Evolutionary conservation across 1,284 basidiomycete genomes (phyloP), one percentile per base, ranked within the genome.

Genomic region (Ustilago cynodontis): DNA sequence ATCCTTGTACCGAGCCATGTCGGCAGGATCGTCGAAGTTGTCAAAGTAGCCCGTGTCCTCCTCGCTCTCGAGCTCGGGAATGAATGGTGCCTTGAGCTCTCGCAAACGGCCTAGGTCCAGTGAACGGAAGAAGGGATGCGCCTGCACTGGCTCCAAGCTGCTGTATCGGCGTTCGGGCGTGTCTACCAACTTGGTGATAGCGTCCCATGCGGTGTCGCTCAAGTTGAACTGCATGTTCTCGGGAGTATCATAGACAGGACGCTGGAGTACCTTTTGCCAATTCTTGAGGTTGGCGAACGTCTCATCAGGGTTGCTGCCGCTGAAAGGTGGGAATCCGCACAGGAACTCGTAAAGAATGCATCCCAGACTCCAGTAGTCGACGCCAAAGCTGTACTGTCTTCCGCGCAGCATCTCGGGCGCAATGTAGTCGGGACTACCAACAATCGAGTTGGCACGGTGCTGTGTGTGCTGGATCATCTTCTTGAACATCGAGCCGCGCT

Each of bases 281-380:
- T 98, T 98, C 88, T 98, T 98, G 79, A 99, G 88, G 87, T 99
- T 99, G 22, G 94, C 94, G 95, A 97, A 99, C 0, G 97, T 99
- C 87, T 99, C 97, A 82, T 99, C 96, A 0, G 95, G 93, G 0
- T 93, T 94, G 49, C 92, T 91, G 14, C 97, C 97, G 59, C 93
- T 96, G 88, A 99, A 99, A 0, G 97, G 97, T 11, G 97, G 97
- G 88, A 98, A 99, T 63, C 87, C 87, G 64, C 87, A 88, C n/a
- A 98, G 89, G 87, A 98, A 98, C 87, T 98, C 83, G 88, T 98
- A 99, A 29, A 99, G 88, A 82, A 99, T 99, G 86, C 97, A 99
- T 11, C 97, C 97, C 4, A 99, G 90, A 5, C 94, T 96, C 97
- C 97, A 99, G 85, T 94, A 99, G 87, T 99, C 97, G 62, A 98